Base-by-base conservation (phyloP, 2,329 filamentous ascomycete species). In the Byssothecium circinans region DNA sequence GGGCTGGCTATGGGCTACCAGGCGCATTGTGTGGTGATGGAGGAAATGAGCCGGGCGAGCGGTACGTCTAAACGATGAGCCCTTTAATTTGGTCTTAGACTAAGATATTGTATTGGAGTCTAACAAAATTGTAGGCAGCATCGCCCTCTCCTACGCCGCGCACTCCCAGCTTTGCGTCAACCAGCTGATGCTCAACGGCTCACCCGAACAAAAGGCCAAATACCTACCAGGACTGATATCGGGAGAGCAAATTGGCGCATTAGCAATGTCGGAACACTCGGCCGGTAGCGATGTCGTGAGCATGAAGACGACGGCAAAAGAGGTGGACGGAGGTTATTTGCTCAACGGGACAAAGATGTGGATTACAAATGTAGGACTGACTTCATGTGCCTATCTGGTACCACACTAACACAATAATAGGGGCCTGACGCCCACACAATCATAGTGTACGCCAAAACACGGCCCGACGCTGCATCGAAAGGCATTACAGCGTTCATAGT, bases 141-240 rank as follows among this genome's bases (percentile, higher is more conserved):
- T 95, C 62, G 92, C 84, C 0, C 81, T 99, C 38, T 95, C 89
- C 59, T 99, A 97, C 70, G 92, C 92, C 2, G 94, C 94, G 7
- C 94, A 99, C 74, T 94, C 88, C 23, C 94, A 99, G 72, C 81
- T 99, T 42, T 97, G 94, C 74, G 87, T 97, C 50, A 99, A 99
- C 73, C 94, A 99, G 75, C 77, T 99, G 40, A 90, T 91, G 74
- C 80, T 99, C 61, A 96, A 99, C 68, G 94, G 89, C 36, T 85
- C 80, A 3, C 65, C 79, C 0, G 85, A 84, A 52, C 94, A 97
- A 73, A 96, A 96, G 74, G 73, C 78, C 49, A 83, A 84, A 57
- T 91, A 87, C 70, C 80, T 99, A 2, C 91, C 92, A 0, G 87
- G 82, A 0, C 75, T 99, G 35, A 85, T 96, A 52, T 84, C 86